A percentile compares a stretch with the other conserved stretches of the same genome.
These are phyloP conservation scores for Telfairia occidentalis DNA, from an alignment of 331 rosid genomes.

Conservation along the genomic window DNA sequence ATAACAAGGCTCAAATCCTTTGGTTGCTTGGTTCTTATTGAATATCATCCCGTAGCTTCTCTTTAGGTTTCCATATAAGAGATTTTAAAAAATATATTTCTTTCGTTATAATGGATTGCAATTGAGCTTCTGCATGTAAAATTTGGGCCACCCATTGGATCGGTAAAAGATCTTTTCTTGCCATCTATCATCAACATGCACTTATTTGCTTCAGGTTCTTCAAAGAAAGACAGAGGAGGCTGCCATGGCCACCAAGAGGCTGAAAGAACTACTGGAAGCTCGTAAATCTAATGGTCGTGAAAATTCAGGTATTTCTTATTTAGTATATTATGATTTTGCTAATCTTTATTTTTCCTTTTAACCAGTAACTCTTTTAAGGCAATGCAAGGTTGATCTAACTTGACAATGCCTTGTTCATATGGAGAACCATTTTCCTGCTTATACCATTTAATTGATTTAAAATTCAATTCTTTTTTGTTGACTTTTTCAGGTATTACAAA, in stretches of 20 bases:
- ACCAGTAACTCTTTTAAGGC: conserved; percentile 1
- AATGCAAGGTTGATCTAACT: not conserved
- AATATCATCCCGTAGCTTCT: not conserved
- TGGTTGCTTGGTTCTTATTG: not conserved
- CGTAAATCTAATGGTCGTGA: conserved; percentile 88
- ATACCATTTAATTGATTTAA: conserved; percentile 11
- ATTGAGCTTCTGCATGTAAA: not conserved
- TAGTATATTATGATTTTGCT: not conserved
- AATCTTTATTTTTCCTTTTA: not conserved
- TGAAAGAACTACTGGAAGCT: conserved; percentile 94
- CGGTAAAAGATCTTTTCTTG: not conserved
- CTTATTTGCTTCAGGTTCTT: conserved; percentile 57
- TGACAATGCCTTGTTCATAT: conserved; percentile 11
- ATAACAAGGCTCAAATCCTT: not conserved
- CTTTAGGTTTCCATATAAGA: not conserved
- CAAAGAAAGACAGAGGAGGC: conserved; percentile 99
- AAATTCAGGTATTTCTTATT: conserved; percentile 42
- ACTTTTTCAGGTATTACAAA: conserved; percentile 49
- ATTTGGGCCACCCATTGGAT: not conserved
- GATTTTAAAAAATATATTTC: not conserved
- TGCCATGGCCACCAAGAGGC: conserved; percentile 97
- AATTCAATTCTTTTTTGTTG: conserved; percentile 23
- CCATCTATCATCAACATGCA: not conserved
- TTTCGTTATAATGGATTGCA: not conserved
- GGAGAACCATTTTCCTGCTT: conserved; percentile 14